Evolutionary conservation across 1,284 basidiomycete genomes (phyloP).

Genomic region (Boletus smithii): DNA sequence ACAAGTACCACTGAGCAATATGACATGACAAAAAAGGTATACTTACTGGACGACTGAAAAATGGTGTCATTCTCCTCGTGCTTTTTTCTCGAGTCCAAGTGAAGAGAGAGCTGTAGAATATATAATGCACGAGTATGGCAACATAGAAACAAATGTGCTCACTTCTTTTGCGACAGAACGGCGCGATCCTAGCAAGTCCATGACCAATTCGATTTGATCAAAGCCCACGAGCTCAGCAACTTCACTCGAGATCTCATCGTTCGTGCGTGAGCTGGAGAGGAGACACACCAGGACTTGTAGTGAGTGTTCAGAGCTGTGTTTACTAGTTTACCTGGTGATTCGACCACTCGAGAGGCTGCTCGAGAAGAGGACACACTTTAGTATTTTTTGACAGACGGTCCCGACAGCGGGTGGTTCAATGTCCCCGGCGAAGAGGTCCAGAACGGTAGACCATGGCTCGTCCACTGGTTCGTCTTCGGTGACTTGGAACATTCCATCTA

Average conservation of each 20-base stretch:
- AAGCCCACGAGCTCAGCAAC: constrained; percentile 85
- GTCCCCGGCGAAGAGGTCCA: constrained; percentile 22
- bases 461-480: constrained; percentile 17
- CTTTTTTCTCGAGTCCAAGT: constrained; percentile 2
- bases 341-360: not conserved
- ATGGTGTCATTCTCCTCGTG: not conserved
- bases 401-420: not conserved
- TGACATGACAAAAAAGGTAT: not conserved
- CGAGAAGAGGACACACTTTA: constrained; percentile 17
- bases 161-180: constrained; percentile 42
- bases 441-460: constrained; percentile 26
- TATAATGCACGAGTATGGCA: not conserved
- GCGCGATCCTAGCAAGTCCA: constrained; percentile 54
- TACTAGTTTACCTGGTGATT: constrained; percentile 17
- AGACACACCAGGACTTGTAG: constrained; percentile 20
- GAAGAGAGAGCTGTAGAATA: constrained; percentile 17
- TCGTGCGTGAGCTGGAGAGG: constrained; percentile 29
- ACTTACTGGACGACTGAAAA: constrained; percentile 14
- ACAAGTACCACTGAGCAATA: constrained; percentile 1
- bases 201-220: constrained; percentile 74
- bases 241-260: constrained; percentile 77
- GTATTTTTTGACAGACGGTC: constrained; percentile 14
- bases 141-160: constrained; percentile 4
- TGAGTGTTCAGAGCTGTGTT: constrained; percentile 21
- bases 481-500: constrained; percentile 17